phyloP scores from a whole-genome alignment of 1,139 yeast genomes.

The Magnusiomyces paraingens region DNA sequence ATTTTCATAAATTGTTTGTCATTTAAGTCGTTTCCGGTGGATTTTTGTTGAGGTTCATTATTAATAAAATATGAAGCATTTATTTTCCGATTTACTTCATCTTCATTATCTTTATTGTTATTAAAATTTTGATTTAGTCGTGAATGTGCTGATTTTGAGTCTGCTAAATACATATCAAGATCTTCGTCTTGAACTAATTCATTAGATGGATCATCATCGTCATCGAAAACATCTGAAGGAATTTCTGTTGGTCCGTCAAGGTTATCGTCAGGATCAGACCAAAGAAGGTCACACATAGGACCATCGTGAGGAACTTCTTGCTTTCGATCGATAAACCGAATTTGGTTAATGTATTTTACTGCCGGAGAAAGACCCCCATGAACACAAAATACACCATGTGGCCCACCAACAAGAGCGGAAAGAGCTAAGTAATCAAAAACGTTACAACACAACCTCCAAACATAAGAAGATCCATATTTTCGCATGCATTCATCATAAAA shows the following conservation, averaged over 20 bases:
- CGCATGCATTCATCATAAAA: slow-evolving; percentile 94
- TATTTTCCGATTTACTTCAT: neutral
- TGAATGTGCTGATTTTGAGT: neutral
- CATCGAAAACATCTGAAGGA: slow-evolving; percentile 1
- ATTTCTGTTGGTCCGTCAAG: slow-evolving; percentile 19
- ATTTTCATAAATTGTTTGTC: neutral
- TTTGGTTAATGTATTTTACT: slow-evolving; percentile 76
- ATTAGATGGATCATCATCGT: slow-evolving; percentile 6
- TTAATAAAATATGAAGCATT: neutral
- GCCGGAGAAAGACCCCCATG: slow-evolving; percentile 97
- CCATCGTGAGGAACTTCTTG: slow-evolving; percentile 99
- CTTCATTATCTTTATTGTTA: slow-evolving; percentile 6
- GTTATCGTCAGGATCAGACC: slow-evolving; percentile 95
- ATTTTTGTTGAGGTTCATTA: neutral
- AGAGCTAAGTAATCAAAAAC: slow-evolving; percentile 89
- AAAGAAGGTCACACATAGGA: slow-evolving; percentile 93
- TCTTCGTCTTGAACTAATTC: slow-evolving; percentile 9
- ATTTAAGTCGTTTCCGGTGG: neutral
- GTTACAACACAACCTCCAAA: slow-evolving; percentile 72
- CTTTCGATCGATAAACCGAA: slow-evolving; percentile 71
- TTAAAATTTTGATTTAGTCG: slow-evolving; percentile 8
- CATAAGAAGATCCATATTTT: slow-evolving; percentile 90
- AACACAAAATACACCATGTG: slow-evolving; percentile 77
- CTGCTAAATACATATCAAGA: neutral
- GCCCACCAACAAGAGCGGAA: slow-evolving; percentile 81